Conservation (phyloP, 2,329 filamentous ascomycete species). For the Sporothrix euskadiensis region DNA sequence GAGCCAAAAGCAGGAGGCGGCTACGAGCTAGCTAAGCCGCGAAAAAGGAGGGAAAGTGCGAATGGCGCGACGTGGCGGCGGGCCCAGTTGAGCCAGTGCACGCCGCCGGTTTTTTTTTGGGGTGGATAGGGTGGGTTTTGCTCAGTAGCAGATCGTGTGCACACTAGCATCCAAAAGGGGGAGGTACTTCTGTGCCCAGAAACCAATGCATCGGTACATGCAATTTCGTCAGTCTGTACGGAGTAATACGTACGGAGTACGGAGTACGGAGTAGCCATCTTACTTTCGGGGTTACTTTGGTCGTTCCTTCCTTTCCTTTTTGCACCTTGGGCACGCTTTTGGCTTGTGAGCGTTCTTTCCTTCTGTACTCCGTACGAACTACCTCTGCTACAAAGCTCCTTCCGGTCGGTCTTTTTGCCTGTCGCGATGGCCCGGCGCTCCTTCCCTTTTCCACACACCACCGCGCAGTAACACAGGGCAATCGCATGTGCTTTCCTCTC, state of each 20-base stretch:
- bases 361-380: too few relatives aligned
- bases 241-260: too few relatives aligned
- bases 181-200: neutral
- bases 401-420: conserved; percentile 6
- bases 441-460: conserved; percentile 14
- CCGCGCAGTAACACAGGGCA: neutral
- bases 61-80: conserved; percentile 23
- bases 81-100: neutral
- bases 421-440: conserved; percentile 3
- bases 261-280: neutral
- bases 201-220: neutral
- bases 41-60: conserved; percentile 14
- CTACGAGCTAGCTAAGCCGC: conserved; percentile 16
- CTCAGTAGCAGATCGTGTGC: neutral
- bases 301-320: conserved; percentile 8
- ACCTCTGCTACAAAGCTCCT: neutral
- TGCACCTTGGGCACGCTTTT: neutral
- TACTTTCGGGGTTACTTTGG: neutral
- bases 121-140: conserved; percentile 3
- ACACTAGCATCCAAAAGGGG: neutral
- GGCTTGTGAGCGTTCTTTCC: neutral
- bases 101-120: conserved; percentile 1
- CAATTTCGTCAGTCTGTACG: neutral
- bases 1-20: neutral
- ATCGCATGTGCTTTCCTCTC: neutral